Percentiles rank a stretch among this genome's conserved stretches.
Evolutionary conservation across 805 yeast genomes (phyloP).

Genomic region (Alloascoidea hylecoeti): DNA sequence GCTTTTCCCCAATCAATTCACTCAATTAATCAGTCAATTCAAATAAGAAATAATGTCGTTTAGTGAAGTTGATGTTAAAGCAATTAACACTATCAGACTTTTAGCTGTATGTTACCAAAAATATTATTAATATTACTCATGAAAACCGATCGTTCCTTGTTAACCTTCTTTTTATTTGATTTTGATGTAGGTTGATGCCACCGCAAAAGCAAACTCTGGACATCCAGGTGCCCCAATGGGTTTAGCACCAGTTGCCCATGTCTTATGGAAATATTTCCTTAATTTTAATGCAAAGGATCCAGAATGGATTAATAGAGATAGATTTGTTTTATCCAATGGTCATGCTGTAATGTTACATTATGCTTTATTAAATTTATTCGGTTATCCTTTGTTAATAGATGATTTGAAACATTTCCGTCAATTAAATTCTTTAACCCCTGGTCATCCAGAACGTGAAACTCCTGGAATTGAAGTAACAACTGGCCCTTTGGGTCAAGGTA

Average conservation of each 20-base stretch:
- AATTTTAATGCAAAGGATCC: constrained; percentile 86
- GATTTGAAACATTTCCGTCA: constrained; percentile 89
- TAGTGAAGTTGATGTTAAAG: constrained; percentile 53
- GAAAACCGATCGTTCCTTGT: neutral
- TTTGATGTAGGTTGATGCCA: constrained; percentile 51
- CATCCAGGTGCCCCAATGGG: constrained; percentile 99
- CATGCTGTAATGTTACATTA: constrained; percentile 90
- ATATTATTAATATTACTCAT: constrained; percentile 4
- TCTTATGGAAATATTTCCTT: constrained; percentile 60
- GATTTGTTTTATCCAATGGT: constrained; percentile 92
- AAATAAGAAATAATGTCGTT: constrained; percentile 14
- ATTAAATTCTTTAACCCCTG: constrained; percentile 84
- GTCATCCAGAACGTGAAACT: constrained; percentile 90
- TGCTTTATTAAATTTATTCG: constrained; percentile 73
- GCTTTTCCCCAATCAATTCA: constrained; percentile 2
- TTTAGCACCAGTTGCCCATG: constrained; percentile 91
- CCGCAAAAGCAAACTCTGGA: constrained; percentile 83
- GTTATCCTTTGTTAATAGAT: constrained; percentile 67
- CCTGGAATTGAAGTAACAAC: constrained; percentile 96
- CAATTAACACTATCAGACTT: constrained; percentile 79
- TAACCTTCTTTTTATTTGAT: constrained; percentile 5
- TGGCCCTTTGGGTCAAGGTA: constrained; percentile 98
- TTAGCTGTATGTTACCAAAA: constrained; percentile 36
- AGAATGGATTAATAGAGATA: constrained; percentile 86
- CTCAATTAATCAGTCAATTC: neutral